phyloP scores from a whole-genome alignment of 768 basidiomycete species.

The Chalciporus sphaerocephalus region DNA sequence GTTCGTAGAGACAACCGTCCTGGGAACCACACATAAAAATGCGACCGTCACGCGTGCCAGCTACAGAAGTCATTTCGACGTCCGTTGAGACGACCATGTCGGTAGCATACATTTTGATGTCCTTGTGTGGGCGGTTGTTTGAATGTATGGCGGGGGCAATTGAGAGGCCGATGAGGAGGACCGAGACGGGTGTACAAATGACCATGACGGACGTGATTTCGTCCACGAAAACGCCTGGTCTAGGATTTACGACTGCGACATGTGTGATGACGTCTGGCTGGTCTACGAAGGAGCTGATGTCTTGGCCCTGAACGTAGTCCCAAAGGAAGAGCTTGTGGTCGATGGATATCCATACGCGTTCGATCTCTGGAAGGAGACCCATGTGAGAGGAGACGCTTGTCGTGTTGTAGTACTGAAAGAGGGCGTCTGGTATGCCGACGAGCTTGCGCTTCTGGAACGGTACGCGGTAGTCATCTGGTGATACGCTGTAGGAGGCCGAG shows the following conservation, averaged over 20 bases:
- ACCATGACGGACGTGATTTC: constrained; percentile 86
- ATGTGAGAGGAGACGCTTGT: constrained; percentile 72
- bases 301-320: constrained; percentile 94
- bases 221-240: constrained; percentile 84
- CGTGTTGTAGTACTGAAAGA: constrained; percentile 74
- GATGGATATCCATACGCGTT: constrained; percentile 92
- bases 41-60: constrained; percentile 74
- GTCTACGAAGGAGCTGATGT: constrained; percentile 88
- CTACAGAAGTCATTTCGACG: constrained; percentile 80
- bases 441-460: constrained; percentile 78
- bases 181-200: constrained; percentile 80
- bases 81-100: constrained; percentile 77
- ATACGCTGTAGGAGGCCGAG: constrained; percentile 75
- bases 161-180: constrained; percentile 82
- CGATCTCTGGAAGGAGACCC: constrained; percentile 90
- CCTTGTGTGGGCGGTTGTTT: constrained; percentile 45
- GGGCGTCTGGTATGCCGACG: constrained; percentile 69
- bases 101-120: constrained; percentile 86
- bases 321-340: constrained; percentile 93
- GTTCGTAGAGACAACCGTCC: constrained; percentile 87
- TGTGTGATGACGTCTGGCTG: constrained; percentile 86
- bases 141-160: constrained; percentile 39
- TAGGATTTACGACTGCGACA: constrained; percentile 85
- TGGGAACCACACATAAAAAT: constrained; percentile 87
- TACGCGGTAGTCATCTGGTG: constrained; percentile 71